These are phyloP conservation scores for Didymella glomerata DNA, from an alignment of 2,329 filamentous ascomycete species.

Conservation along the genomic window DNA sequence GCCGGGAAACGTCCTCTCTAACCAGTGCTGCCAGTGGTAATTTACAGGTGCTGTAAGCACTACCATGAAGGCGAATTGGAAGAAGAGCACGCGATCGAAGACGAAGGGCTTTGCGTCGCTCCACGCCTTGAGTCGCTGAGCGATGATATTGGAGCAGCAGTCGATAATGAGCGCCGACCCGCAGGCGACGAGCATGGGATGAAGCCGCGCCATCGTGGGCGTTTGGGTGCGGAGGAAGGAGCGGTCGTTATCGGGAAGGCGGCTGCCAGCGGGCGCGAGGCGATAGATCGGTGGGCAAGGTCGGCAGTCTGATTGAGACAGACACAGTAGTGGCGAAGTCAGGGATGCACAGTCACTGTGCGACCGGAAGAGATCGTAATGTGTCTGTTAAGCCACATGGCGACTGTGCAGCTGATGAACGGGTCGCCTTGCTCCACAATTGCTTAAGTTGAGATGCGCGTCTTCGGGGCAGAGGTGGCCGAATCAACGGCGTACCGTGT, in stretches of 20 bases:
- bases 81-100: slow-evolving; percentile 50
- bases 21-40: slow-evolving; percentile 82
- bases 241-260: neutral
- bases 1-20: slow-evolving; percentile 78
- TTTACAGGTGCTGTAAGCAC: slow-evolving; percentile 80
- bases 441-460: slow-evolving; percentile 17
- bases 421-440: slow-evolving; percentile 19
- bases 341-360: slow-evolving; percentile 6
- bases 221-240: neutral
- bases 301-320: neutral
- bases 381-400: slow-evolving; percentile 17
- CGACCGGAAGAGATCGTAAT: neutral
- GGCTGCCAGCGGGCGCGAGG: neutral
- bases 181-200: slow-evolving; percentile 46
- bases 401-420: slow-evolving; percentile 8
- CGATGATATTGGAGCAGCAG: slow-evolving; percentile 50
- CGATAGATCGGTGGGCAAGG: neutral
- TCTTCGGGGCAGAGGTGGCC: slow-evolving; percentile 11
- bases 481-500: slow-evolving; percentile 15
- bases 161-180: slow-evolving; percentile 48
- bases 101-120: slow-evolving; percentile 46
- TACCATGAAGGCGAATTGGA: slow-evolving; percentile 65
- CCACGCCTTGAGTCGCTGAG: slow-evolving; percentile 50
- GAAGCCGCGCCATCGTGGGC: slow-evolving; percentile 35
- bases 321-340: slow-evolving; percentile 2